Percentiles rank a stretch among this genome's conserved stretches.
Conservation (phyloP, 2,329 filamentous ascomycete genomes). For the Aureobasidium sp. region DNA sequence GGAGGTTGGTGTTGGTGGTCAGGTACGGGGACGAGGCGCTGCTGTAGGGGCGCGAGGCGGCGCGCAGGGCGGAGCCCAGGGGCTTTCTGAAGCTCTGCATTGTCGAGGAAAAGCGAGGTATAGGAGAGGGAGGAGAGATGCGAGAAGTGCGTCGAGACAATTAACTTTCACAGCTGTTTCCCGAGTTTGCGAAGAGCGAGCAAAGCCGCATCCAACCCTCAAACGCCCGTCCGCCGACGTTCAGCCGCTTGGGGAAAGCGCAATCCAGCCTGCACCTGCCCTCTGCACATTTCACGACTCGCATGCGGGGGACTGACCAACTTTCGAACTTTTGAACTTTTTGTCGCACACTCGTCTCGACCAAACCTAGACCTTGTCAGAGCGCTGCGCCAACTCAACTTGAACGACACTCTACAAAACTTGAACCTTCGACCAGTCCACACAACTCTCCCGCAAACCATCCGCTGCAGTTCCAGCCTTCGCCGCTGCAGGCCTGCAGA, state of each 20-base stretch:
- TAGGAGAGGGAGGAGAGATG: no score
- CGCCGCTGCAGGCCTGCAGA: neutral
- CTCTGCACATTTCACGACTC: neutral
- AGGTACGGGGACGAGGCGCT: conserved; percentile 50
- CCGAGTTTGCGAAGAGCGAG: conserved; percentile 4
- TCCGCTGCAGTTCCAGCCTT: neutral
- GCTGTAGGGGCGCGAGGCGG: conserved; percentile 66
- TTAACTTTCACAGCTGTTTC: conserved; percentile 11
- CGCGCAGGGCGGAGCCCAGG: conserved; percentile 56
- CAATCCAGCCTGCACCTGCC: neutral
- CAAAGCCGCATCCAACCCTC: neutral
- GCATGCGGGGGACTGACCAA: neutral
- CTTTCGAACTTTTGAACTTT: conserved; percentile 2
- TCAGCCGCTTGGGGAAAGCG: neutral
- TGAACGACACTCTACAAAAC: neutral
- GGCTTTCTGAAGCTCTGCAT: conserved; percentile 83
- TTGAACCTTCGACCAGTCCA: no score
- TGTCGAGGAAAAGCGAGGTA: conserved; percentile 31
- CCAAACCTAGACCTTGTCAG: neutral
- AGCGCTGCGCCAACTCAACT: neutral
- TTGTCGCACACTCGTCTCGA: neutral
- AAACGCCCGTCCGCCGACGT: neutral
- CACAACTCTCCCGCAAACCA: neutral
- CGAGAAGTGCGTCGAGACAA: no score
- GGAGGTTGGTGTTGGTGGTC: conserved; percentile 55